phyloP scores from a whole-genome alignment of 306 rosid species.

The Rosa lucieae region DNA sequence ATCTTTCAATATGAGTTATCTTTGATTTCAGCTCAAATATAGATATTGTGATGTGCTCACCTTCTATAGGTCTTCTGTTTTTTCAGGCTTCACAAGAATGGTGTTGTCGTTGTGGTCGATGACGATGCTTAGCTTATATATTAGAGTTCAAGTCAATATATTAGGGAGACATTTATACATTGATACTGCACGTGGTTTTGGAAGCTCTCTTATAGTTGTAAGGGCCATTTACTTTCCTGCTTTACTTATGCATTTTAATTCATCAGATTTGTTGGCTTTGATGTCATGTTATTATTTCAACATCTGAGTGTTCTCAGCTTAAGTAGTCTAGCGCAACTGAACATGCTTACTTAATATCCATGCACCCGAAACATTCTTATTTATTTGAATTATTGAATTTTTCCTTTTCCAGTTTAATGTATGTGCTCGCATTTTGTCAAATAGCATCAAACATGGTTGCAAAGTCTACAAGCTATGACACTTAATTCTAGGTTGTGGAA shows the following conservation, averaged over 20 bases:
- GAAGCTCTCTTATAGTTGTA: slow-evolving; percentile 56
- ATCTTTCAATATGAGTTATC: slow-evolving; percentile 15
- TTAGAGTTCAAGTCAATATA: slow-evolving; percentile 95
- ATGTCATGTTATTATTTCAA: neutral
- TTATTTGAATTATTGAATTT: neutral
- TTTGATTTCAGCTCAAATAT: slow-evolving; percentile 1
- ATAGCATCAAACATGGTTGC: slow-evolving; percentile 1
- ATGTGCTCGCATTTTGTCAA: neutral
- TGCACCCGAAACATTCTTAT: neutral
- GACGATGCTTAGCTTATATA: slow-evolving; percentile 78
- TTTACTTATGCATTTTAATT: neutral
- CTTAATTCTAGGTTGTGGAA: neutral
- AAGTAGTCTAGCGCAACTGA: neutral
- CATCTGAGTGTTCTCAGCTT: neutral
- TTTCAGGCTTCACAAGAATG: slow-evolving; percentile 88
- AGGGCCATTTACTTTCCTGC: slow-evolving; percentile 29
- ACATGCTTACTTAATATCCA: neutral
- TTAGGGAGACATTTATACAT: slow-evolving; percentile 91
- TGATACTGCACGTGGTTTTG: slow-evolving; percentile 77
- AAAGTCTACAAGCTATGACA: neutral
- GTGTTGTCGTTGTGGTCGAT: slow-evolving; percentile 78
- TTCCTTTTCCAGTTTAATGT: neutral
- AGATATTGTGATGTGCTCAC: slow-evolving; percentile 17
- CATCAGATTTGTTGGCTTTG: slow-evolving; percentile 1
- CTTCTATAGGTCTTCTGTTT: slow-evolving; percentile 22